Percentiles rank a stretch among this genome's conserved stretches.
Conservation (phyloP, 169 alveolate genomes). For the Eimeria praecox region DNA sequence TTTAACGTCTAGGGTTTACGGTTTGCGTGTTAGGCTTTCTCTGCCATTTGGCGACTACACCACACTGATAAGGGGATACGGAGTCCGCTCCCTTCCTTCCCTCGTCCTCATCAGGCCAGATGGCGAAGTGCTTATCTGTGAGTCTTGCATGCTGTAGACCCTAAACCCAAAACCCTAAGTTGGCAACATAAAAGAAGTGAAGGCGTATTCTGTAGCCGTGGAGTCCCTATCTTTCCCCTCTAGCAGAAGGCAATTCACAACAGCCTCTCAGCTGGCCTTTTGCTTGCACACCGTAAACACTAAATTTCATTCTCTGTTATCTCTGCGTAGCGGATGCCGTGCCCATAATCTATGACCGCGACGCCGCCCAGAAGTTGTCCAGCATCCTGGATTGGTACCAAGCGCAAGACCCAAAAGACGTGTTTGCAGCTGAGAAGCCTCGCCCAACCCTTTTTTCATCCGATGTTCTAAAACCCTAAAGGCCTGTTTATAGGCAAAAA, state of each 20-base stretch:
- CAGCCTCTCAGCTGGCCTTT: background rate
- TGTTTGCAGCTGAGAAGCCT: background rate
- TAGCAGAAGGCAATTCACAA: background rate
- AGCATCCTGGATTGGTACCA: background rate
- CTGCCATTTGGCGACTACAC: conserved; percentile 49
- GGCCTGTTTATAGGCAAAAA: background rate
- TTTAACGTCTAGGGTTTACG: background rate
- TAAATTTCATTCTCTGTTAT: background rate
- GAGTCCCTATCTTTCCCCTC: background rate
- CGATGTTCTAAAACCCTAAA: background rate
- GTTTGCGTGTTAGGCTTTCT: conserved; percentile 55
- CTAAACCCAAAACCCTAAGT: background rate
- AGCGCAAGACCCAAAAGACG: background rate
- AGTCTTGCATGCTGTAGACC: background rate
- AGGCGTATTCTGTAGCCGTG: background rate
- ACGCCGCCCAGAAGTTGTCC: conserved; percentile 1
- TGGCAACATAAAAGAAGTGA: background rate
- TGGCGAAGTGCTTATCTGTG: conserved; percentile 32
- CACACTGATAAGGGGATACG: conserved; percentile 26
- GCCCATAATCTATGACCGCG: conserved; percentile 34
- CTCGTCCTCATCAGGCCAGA: conserved; percentile 61
- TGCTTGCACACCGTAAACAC: background rate
- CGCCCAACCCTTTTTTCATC: background rate
- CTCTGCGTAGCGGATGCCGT: conserved; percentile 68
- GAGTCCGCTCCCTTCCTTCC: conserved; percentile 45